phyloP scores from a whole-genome alignment of 768 basidiomycete species.

The Chalciporus chontae region DNA sequence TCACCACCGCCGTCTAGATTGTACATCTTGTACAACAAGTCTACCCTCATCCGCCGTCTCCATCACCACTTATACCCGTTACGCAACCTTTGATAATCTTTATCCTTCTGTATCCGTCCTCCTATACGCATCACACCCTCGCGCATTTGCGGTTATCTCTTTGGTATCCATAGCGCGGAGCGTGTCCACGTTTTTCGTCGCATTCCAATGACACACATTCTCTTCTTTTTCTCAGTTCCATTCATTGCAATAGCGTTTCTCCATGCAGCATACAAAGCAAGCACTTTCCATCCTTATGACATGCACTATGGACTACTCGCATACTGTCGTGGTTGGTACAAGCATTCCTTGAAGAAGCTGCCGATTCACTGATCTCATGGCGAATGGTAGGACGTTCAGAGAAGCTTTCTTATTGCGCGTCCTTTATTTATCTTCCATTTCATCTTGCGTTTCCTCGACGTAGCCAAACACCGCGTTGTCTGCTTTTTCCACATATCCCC shows the following conservation, averaged over 20 bases:
- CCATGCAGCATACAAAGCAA: conserved; percentile 20
- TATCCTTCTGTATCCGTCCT: conserved; percentile 35
- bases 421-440: conserved; percentile 17
- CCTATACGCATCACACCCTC: conserved; percentile 27
- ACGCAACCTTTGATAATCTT: conserved; percentile 29
- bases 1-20: conserved; percentile 9
- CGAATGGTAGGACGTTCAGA: conserved; percentile 21
- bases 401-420: conserved; percentile 19
- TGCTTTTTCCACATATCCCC: neutral
- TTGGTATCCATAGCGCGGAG: conserved; percentile 15
- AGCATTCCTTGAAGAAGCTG: conserved; percentile 9
- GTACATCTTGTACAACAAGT: conserved; percentile 24
- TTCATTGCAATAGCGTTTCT: conserved; percentile 1
- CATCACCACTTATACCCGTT: conserved; percentile 23
- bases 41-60: conserved; percentile 8
- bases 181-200: conserved; percentile 11
- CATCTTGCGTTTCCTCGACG: conserved; percentile 7
- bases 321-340: conserved; percentile 22
- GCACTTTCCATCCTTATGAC: conserved; percentile 19
- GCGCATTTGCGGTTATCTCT: conserved; percentile 15
- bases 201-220: conserved; percentile 12
- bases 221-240: conserved; percentile 6
- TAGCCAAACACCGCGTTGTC: neutral
- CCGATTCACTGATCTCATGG: conserved; percentile 13
- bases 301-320: conserved; percentile 28